These are phyloP conservation scores for Chenopodium album DNA, from an alignment of 148 eudicot genomes.

Conservation along the genomic window DNA sequence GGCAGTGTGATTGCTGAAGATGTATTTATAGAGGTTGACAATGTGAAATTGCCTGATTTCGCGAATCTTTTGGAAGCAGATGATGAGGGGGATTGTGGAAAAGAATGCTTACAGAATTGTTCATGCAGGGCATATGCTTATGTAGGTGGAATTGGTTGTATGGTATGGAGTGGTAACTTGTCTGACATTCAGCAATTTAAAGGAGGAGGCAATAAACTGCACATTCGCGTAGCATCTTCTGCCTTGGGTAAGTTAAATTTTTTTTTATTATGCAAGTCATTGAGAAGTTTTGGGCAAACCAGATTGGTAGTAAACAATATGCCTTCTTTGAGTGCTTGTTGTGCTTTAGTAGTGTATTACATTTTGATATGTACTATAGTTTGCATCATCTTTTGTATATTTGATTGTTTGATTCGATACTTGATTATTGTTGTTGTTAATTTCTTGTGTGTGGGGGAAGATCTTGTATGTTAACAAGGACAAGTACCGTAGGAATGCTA, in stretches of 20 bases:
- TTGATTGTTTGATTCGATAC: not conserved
- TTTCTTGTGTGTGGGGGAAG: not conserved
- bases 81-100: constrained; percentile 28
- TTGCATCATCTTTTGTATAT: no score
- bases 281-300: not conserved
- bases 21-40: constrained; percentile 38
- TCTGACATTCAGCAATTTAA: constrained; percentile 43
- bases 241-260: constrained; percentile 43
- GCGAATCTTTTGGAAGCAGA: constrained; percentile 26
- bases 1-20: constrained; percentile 24
- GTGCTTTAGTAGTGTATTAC: not conserved
- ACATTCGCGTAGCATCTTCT: constrained; percentile 46
- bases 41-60: constrained; percentile 60
- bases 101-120: constrained; percentile 45
- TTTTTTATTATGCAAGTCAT: not conserved
- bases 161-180: constrained; percentile 53
- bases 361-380: not conserved
- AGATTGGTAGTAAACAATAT: not conserved
- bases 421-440: not conserved
- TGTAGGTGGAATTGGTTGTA: constrained; percentile 50
- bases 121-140: constrained; percentile 54
- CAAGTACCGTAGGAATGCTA: not conserved
- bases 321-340: not conserved
- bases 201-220: constrained; percentile 36
- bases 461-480: not conserved